phyloP scores from a whole-genome alignment of 192 early-diverging fungal species.

The Ambispora gerdemannii region DNA sequence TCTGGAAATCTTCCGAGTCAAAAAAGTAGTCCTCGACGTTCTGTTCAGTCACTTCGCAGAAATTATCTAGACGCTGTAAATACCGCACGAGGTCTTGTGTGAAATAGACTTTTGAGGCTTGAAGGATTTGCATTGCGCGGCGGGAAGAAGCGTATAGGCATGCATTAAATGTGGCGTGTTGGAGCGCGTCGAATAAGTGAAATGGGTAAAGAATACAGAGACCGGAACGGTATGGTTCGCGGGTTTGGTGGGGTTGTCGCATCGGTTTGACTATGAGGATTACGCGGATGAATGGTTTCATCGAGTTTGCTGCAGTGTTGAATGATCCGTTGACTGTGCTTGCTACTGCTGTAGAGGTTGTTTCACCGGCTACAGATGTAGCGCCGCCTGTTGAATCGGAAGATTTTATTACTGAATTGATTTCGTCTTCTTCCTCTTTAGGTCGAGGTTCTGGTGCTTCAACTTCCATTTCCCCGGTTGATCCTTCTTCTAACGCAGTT shows the following conservation, averaged over 20 bases:
- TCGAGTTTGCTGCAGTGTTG: slow-evolving; percentile 4
- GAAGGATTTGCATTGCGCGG: slow-evolving; percentile 31
- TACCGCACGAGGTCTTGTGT: slow-evolving; percentile 18
- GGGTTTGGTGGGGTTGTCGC: slow-evolving; percentile 29
- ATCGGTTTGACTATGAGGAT: slow-evolving; percentile 30
- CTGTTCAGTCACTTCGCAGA: slow-evolving; percentile 24
- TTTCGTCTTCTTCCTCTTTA: slow-evolving; percentile 6
- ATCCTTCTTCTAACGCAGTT: background rate
- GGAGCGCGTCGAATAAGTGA: slow-evolving; percentile 24
- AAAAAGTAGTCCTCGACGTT: slow-evolving; percentile 30
- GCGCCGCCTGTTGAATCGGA: slow-evolving; percentile 26
- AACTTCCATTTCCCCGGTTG: background rate
- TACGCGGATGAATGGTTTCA: slow-evolving; percentile 27
- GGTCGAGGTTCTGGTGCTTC: too few relatives aligned
- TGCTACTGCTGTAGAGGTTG: background rate
- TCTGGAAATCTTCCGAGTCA: slow-evolving; percentile 22
- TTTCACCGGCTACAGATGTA: slow-evolving; percentile 20
- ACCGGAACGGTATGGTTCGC: background rate
- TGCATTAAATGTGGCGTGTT: slow-evolving; percentile 30
- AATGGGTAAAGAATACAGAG: slow-evolving; percentile 29
- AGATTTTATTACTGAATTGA: slow-evolving; percentile 12
- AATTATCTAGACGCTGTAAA: slow-evolving; percentile 22
- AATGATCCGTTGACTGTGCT: background rate
- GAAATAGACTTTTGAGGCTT: slow-evolving; percentile 20
- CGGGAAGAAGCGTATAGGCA: slow-evolving; percentile 29